These are phyloP conservation scores for Amesomyces nigricolor DNA, from an alignment of 2,329 filamentous ascomycete genomes.

Conservation along the genomic window DNA sequence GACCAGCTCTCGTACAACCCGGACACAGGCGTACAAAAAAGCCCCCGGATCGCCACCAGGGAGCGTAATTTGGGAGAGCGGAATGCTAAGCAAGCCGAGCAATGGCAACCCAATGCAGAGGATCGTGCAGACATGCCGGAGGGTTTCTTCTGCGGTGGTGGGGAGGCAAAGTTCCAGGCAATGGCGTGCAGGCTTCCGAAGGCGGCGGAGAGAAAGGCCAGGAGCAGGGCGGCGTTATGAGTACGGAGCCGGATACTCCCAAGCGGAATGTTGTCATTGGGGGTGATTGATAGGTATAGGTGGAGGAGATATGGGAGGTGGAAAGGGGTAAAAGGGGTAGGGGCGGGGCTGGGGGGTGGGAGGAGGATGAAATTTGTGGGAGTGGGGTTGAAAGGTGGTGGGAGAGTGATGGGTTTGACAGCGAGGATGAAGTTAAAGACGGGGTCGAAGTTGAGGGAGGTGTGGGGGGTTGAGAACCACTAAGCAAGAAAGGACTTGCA, in stretches of 20 bases:
- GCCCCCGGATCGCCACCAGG: neutral
- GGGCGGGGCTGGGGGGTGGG: too few species aligned
- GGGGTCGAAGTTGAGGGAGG: too few species aligned
- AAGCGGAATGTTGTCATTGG: neutral
- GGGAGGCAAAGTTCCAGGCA: conserved; percentile 3
- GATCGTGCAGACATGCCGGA: conserved; percentile 7
- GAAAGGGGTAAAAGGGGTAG: too few species aligned
- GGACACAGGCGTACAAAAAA: neutral
- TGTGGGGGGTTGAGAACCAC: too few species aligned
- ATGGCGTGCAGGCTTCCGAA: neutral
- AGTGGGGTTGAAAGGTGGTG: too few species aligned
- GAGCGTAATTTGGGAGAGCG: conserved; percentile 1
- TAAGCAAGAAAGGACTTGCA: too few species aligned
- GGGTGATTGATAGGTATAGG: too few species aligned
- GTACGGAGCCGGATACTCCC: neutral
- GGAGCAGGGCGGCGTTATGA: neutral
- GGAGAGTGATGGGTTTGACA: too few species aligned
- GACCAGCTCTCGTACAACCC: neutral
- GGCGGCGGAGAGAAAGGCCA: neutral
- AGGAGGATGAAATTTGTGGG: too few species aligned
- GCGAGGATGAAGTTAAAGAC: too few species aligned
- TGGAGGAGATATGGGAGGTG: too few species aligned
- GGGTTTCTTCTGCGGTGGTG: neutral
- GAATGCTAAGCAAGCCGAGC: conserved; percentile 3
- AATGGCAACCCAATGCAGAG: neutral